Percentiles rank a stretch among this genome's conserved stretches.
phyloP scores from a whole-genome alignment of 495 filamentous ascomycete genomes.

The Lasiosphaeria miniovina region DNA sequence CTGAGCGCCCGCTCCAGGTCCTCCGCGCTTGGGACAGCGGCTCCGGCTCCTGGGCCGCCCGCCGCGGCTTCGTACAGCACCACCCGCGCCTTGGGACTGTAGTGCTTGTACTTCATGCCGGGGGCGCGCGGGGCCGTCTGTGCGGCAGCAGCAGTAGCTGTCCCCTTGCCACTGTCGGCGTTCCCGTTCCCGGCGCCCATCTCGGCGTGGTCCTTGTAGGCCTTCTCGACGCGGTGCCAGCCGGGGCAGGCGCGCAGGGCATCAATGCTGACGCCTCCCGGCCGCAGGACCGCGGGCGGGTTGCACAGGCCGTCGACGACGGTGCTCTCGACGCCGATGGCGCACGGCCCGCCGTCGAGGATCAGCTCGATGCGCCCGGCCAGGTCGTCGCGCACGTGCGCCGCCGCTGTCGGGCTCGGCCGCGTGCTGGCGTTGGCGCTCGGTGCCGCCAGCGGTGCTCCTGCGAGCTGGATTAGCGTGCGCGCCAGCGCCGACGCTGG shows the following conservation, averaged over 20 bases:
- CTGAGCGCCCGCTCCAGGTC: slow-evolving; percentile 18
- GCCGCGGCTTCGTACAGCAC: slow-evolving; percentile 68
- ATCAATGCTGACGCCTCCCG: slow-evolving; percentile 89
- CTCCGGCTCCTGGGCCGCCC: slow-evolving; percentile 10
- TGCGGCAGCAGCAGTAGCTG: not conserved
- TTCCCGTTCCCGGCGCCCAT: slow-evolving; percentile 40
- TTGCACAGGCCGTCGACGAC: slow-evolving; percentile 85
- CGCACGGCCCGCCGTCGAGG: slow-evolving; percentile 81
- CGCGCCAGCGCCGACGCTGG: slow-evolving; percentile 80
- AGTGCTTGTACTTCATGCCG: slow-evolving; percentile 99
- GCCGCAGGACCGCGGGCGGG: slow-evolving; percentile 79
- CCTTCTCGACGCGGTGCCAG: slow-evolving; percentile 74
- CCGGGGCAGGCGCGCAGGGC: slow-evolving; percentile 68
- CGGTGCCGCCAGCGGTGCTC: slow-evolving; percentile 83
- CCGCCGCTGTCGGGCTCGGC: slow-evolving; percentile 83
- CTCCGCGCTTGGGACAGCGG: slow-evolving; percentile 13
- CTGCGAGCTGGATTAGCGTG: slow-evolving; percentile 72
- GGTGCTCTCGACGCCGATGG: slow-evolving; percentile 91
- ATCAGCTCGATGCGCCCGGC: slow-evolving; percentile 81
- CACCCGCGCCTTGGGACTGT: slow-evolving; percentile 86
- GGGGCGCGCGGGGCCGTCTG: slow-evolving; percentile 69
- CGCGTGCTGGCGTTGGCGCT: slow-evolving; percentile 92
- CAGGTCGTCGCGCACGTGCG: slow-evolving; percentile 85
- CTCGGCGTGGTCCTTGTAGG: slow-evolving; percentile 67
- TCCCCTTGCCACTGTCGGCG: not conserved